These are phyloP conservation scores for Leptographium wingfieldii DNA, from an alignment of 2,329 filamentous ascomycete genomes.

Conservation along the genomic window DNA sequence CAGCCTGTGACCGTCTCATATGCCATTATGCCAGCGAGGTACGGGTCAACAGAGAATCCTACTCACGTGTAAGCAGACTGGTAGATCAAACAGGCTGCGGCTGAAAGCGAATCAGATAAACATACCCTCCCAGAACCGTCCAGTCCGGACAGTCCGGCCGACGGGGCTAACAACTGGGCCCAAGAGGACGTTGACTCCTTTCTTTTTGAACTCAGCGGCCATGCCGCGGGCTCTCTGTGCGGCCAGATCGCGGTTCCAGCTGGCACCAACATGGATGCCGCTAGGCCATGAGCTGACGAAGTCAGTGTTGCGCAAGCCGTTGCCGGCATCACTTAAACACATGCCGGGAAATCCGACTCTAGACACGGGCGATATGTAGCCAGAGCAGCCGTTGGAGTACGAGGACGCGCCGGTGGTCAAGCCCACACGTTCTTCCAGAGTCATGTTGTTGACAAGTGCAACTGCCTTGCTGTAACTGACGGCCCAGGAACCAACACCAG, in stretches of 20 bases:
- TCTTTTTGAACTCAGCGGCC: slow-evolving; percentile 62
- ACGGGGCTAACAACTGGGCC: slow-evolving; percentile 62
- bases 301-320: slow-evolving; percentile 29
- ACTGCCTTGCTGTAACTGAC: slow-evolving; percentile 54
- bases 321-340: slow-evolving; percentile 31
- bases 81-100: neutral
- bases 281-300: slow-evolving; percentile 27
- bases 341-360: slow-evolving; percentile 30
- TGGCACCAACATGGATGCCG: slow-evolving; percentile 12
- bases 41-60: slow-evolving; percentile 41
- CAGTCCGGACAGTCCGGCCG: slow-evolving; percentile 46
- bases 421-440: slow-evolving; percentile 63
- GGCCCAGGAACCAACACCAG: slow-evolving; percentile 52
- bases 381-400: slow-evolving; percentile 35
- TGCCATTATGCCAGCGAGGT: slow-evolving; percentile 38
- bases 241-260: slow-evolving; percentile 62
- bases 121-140: slow-evolving; percentile 45
- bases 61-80: neutral
- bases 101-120: neutral
- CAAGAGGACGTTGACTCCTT: slow-evolving; percentile 67
- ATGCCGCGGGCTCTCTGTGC: slow-evolving; percentile 57
- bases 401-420: slow-evolving; percentile 58
- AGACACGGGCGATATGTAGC: slow-evolving; percentile 27
- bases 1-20: slow-evolving; percentile 51
- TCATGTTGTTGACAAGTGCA: slow-evolving; percentile 57